Evolutionary conservation across 257 asterid species (phyloP).

Genomic region (Solanum appendiculatum): DNA sequence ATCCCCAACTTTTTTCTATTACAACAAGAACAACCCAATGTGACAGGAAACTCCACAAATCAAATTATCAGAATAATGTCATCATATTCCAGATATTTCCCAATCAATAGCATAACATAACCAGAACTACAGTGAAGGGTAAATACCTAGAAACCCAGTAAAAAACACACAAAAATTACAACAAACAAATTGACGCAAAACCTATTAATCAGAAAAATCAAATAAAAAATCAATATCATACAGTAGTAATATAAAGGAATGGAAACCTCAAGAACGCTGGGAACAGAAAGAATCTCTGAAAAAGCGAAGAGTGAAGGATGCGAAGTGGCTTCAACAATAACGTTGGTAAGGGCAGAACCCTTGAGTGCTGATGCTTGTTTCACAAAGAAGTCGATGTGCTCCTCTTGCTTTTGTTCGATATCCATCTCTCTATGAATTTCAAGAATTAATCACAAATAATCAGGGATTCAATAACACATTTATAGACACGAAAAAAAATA

Average conservation of each 20-base stretch:
- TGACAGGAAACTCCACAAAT: background rate
- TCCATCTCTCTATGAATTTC: slow-evolving; percentile 41
- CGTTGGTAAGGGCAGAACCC: slow-evolving; percentile 47
- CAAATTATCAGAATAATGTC: background rate
- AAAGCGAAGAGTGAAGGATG: slow-evolving; percentile 94
- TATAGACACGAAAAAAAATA: background rate
- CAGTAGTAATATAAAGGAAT: background rate
- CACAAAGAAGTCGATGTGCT: slow-evolving; percentile 67
- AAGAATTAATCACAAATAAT: background rate
- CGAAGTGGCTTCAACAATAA: slow-evolving; percentile 79
- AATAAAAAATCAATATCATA: background rate
- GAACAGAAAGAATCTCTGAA: slow-evolving; percentile 79
- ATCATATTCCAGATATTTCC: background rate
- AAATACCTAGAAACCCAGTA: background rate
- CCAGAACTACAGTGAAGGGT: background rate
- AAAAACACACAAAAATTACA: too few relatives aligned
- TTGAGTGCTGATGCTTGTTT: slow-evolving; percentile 49
- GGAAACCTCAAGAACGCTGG: slow-evolving; percentile 55
- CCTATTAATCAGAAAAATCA: background rate
- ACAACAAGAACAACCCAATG: background rate
- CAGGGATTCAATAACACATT: background rate
- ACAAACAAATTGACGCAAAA: background rate
- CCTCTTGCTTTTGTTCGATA: slow-evolving; percentile 79
- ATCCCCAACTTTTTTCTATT: background rate
- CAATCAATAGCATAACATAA: background rate